phyloP scores from a whole-genome alignment of 1,284 basidiomycete genomes.

The Microbotryum silenes-acaulis region DNA sequence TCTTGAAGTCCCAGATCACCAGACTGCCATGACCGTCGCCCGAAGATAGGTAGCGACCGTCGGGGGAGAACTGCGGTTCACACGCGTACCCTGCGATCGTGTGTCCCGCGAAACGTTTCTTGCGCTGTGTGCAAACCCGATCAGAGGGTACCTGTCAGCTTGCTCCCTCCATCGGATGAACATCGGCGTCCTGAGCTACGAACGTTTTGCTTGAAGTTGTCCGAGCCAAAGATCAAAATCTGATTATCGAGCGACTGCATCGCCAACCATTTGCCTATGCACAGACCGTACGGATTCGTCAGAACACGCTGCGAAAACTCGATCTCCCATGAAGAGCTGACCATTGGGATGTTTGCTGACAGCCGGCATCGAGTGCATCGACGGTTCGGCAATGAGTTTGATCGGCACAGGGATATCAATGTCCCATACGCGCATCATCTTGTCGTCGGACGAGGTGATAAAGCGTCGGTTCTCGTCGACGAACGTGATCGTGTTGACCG shows the following conservation, averaged over 20 bases:
- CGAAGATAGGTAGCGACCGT: slow-evolving; percentile 93
- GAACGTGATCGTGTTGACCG: slow-evolving; percentile 90
- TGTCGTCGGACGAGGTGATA: slow-evolving; percentile 97
- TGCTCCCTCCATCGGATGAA: neutral
- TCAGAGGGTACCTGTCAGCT: neutral
- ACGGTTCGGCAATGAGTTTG: slow-evolving; percentile 98
- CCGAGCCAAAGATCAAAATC: slow-evolving; percentile 91
- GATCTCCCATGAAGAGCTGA: slow-evolving; percentile 46
- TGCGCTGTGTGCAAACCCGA: slow-evolving; percentile 40
- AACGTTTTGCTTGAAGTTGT: slow-evolving; percentile 84
- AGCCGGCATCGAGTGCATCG: slow-evolving; percentile 99
- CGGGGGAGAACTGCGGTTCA: slow-evolving; percentile 91
- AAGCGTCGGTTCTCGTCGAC: slow-evolving; percentile 93
- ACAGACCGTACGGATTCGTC: slow-evolving; percentile 1
- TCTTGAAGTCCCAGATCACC: slow-evolving; percentile 99
- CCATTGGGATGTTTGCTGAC: slow-evolving; percentile 89
- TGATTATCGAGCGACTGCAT: slow-evolving; percentile 98
- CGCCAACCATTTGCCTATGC: slow-evolving; percentile 84
- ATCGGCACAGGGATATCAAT: slow-evolving; percentile 60
- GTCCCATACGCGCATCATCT: slow-evolving; percentile 93
- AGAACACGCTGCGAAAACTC: slow-evolving; percentile 1
- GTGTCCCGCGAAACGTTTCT: slow-evolving; percentile 96
- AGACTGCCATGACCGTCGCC: slow-evolving; percentile 92
- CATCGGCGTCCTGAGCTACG: neutral
- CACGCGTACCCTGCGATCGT: slow-evolving; percentile 94